Conservation (phyloP, 768 basidiomycete species). For the Leccinum longicurvipes region DNA sequence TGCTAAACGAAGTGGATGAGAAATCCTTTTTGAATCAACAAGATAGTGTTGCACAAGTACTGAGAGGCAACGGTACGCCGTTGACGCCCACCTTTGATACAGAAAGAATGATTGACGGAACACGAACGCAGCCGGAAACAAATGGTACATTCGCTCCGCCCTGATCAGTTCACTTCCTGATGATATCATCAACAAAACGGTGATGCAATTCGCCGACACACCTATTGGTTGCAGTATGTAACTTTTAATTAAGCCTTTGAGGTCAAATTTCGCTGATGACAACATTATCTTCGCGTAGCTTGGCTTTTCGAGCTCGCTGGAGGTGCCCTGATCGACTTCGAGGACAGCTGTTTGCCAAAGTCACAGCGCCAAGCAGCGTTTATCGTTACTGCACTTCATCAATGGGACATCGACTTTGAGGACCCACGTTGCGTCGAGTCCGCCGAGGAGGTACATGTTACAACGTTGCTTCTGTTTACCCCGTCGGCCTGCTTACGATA, state of each 20-base stretch:
- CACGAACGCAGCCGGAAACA: conserved; percentile 56
- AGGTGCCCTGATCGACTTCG: conserved; percentile 71
- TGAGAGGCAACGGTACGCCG: conserved; percentile 73
- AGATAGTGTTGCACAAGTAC: conserved; percentile 85
- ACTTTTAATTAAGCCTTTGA: not conserved
- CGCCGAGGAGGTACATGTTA: conserved; percentile 66
- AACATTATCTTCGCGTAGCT: conserved; percentile 40
- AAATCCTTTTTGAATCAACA: conserved; percentile 89
- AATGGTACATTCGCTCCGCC: conserved; percentile 90
- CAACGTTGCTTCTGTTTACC: not conserved
- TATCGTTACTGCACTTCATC: conserved; percentile 86
- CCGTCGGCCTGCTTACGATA: conserved; percentile 7
- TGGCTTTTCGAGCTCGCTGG: conserved; percentile 93
- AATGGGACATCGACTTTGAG: conserved; percentile 84
- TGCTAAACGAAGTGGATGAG: conserved; percentile 89
- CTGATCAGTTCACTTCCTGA: conserved; percentile 83
- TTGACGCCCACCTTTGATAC: not conserved
- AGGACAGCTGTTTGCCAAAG: conserved; percentile 72
- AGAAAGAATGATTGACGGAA: not conserved
- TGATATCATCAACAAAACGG: conserved; percentile 81
- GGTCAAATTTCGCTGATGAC: conserved; percentile 1
- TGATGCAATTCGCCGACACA: conserved; percentile 74
- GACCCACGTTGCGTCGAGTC: conserved; percentile 79
- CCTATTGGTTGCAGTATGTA: conserved; percentile 89
- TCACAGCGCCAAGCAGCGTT: conserved; percentile 77